Evolutionary conservation across 2,329 filamentous ascomycete genomes (phyloP).

Genomic region (Cadophora luteo-olivacea): DNA sequence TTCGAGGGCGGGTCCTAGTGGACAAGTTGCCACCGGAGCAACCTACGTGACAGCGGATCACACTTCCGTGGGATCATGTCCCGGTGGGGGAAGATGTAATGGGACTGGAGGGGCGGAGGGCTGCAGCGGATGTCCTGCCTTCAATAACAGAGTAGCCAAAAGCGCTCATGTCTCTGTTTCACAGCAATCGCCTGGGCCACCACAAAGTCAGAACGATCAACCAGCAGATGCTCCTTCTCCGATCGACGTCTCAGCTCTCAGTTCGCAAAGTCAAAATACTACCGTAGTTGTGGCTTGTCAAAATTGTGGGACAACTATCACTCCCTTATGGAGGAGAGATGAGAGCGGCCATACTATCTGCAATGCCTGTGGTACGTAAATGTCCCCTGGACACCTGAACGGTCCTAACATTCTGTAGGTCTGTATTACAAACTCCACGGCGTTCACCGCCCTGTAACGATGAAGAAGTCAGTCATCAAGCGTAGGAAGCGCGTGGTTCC

Average conservation of each 20-base stretch:
- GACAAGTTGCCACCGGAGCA: conserved; percentile 53
- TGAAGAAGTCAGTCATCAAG: conserved; percentile 99
- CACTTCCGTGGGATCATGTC: conserved; percentile 83
- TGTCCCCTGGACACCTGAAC: not conserved
- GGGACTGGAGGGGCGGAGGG: conserved; percentile 94
- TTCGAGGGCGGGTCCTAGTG: conserved; percentile 44
- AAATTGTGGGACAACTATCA: conserved; percentile 96
- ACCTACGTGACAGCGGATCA: conserved; percentile 82
- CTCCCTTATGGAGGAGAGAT: conserved; percentile 92
- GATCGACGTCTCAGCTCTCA: conserved; percentile 57
- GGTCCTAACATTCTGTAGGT: conserved; percentile 56
- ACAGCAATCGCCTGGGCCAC: conserved; percentile 36
- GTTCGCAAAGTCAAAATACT: conserved; percentile 53
- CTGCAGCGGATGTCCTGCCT: conserved; percentile 94
- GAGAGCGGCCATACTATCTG: conserved; percentile 96
- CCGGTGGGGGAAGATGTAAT: conserved; percentile 93
- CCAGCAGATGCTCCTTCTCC: conserved; percentile 47
- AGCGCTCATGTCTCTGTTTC: conserved; percentile 72
- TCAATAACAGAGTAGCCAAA: conserved; percentile 95
- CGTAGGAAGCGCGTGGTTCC: conserved; percentile 93
- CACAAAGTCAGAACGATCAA: conserved; percentile 38
- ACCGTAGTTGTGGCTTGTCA: conserved; percentile 87
- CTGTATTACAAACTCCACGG: conserved; percentile 95
- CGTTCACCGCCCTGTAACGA: conserved; percentile 90
- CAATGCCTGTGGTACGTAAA: conserved; percentile 88